Evolutionary conservation across 2,329 filamentous ascomycete species (phyloP), one percentile per base, ranked within the genome.

Genomic region (Cladophialophora carrionii): DNA sequence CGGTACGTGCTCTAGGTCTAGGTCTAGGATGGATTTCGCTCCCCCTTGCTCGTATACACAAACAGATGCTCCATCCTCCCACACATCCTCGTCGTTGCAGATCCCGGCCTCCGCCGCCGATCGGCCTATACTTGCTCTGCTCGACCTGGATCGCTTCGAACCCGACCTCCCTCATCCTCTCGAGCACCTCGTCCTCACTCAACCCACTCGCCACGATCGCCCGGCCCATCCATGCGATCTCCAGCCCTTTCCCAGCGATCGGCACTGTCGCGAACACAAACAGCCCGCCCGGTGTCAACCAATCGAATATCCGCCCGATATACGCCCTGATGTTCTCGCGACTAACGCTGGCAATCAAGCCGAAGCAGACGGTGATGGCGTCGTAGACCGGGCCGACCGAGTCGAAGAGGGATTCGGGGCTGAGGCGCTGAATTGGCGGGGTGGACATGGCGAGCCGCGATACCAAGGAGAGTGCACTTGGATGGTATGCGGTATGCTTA

Each of bases 171-270:
- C 24, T 32, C 46, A 63, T 32, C n/a, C 22, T 43, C 14, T 41
- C 61, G 14, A 63, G 29, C 20, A 55, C 43, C 41, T 58, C 54
- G 4, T 52, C 61, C 20, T 22, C 17, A 37, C 46, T 53, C 55
- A 60, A n/a, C 20, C 61, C 48, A 34, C 54, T 59, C 41, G 53
- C 54, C 26, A 58, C 31, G 26, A 63, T 59, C 6, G 61, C 43
- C 41, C 54, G 31, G 6, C 61, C 61, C 61, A 63, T 63, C 61
- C 61, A 63, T n/a, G 31, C 49, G 20, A 58, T 59, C 22, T 51
- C 37, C 37, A 63, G 9, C 14, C 58, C 57, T 22, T 63, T 43
- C 9, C 61, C 61, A 7, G 20, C 12, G 7, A 51, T 51, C 14
- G 48, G 48, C 20, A 51, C 48, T 4, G 22, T 51, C 1, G 48